phyloP scores from a whole-genome alignment of 208 protist genomes.

The Crithidia expoeki region DNA sequence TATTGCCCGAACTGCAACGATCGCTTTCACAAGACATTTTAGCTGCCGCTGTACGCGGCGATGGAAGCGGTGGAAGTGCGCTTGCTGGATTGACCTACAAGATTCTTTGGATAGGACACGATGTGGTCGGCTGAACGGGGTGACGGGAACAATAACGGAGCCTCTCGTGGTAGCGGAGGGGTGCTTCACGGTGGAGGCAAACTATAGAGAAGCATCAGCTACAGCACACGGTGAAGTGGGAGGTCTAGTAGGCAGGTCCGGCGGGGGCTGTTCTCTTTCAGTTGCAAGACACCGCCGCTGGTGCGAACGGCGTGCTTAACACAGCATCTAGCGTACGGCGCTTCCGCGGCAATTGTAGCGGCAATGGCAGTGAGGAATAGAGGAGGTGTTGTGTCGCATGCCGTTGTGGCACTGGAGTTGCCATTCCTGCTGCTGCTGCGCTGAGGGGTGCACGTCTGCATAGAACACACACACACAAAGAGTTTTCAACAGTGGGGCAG shows the following conservation, averaged over 20 bases:
- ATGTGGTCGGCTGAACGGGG: neutral
- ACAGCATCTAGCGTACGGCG: neutral
- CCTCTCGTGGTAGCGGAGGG: neutral
- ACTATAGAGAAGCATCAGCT: neutral
- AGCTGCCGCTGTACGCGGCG: neutral
- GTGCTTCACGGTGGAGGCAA: neutral
- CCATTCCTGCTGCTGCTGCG: constrained; percentile 12
- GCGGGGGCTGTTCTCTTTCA: too few relatives aligned
- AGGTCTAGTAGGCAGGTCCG: too few relatives aligned
- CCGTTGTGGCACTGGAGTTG: constrained; percentile 5
- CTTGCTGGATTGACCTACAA: neutral
- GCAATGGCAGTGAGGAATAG: too few relatives aligned
- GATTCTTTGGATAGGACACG: neutral
- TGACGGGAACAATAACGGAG: neutral
- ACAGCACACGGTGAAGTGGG: too few relatives aligned
- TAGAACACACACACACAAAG: neutral
- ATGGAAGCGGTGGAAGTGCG: constrained; percentile 18
- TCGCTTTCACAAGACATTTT: constrained; percentile 11
- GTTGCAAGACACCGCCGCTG: neutral
- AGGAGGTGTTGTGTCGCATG: neutral
- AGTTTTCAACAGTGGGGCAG: neutral
- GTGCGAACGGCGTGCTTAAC: constrained; percentile 1
- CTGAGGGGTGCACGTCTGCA: neutral
- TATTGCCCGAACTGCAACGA: neutral
- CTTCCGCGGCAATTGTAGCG: neutral